A percentile compares a stretch with the other conserved stretches of the same genome.
Evolutionary conservation across 108 stramenopile genomes (phyloP).

Genomic region (Nitzschia sp.): DNA sequence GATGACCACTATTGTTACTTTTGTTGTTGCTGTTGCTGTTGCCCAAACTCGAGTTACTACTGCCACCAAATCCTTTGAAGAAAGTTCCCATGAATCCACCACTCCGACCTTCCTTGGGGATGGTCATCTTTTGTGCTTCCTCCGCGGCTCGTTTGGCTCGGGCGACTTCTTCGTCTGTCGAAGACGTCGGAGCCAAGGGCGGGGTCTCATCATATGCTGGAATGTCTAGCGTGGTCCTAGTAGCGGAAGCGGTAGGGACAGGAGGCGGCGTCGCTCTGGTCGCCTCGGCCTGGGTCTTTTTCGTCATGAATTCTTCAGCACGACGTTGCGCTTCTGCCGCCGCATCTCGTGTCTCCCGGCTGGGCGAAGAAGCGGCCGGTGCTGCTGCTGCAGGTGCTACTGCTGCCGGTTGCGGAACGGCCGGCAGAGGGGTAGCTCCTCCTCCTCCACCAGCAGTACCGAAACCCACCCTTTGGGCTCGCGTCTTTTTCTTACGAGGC

Average conservation of each 20-base stretch:
- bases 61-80: slow-evolving; percentile 38
- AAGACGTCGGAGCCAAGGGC: slow-evolving; percentile 9
- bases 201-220: slow-evolving; percentile 4
- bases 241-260: background rate
- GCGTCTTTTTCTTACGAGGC: slow-evolving; percentile 39
- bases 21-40: background rate
- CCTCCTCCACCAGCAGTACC: slow-evolving; percentile 9
- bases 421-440: background rate
- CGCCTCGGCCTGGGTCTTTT: slow-evolving; percentile 24
- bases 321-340: slow-evolving; percentile 38
- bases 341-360: slow-evolving; percentile 17
- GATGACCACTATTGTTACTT: background rate
- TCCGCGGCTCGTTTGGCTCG: slow-evolving; percentile 32
- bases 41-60: slow-evolving; percentile 7
- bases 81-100: slow-evolving; percentile 43
- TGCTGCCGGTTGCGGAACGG: slow-evolving; percentile 3
- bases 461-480: slow-evolving; percentile 27
- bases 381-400: slow-evolving; percentile 9
- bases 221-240: background rate
- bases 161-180: slow-evolving; percentile 25
- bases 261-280: background rate
- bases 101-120: slow-evolving; percentile 6
- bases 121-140: slow-evolving; percentile 32
- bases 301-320: slow-evolving; percentile 50
- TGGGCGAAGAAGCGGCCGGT: background rate